Evolutionary conservation across 371 early-diverging fungal genomes (phyloP).

Genomic region (Batrachochytrium dendrobatidis): DNA sequence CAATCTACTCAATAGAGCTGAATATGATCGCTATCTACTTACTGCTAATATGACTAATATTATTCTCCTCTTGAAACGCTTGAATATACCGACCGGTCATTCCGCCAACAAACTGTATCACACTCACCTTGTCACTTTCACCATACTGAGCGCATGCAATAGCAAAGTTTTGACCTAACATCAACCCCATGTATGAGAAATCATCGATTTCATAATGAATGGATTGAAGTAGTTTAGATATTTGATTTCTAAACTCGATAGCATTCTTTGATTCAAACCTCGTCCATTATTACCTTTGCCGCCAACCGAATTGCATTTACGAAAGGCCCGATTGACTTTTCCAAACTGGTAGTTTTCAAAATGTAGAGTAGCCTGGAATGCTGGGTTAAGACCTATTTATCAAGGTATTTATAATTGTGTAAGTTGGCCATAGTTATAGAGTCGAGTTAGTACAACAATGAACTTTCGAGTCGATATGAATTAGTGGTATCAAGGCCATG

Average conservation of each 20-base stretch:
- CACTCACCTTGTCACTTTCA: constrained; percentile 11
- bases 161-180: constrained; percentile 42
- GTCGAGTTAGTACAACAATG: no score
- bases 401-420: no score
- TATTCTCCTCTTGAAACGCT: constrained; percentile 17
- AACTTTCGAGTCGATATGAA: no score
- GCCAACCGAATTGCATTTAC: constrained; percentile 34
- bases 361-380: constrained; percentile 35
- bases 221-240: no score
- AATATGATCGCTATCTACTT: neutral
- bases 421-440: no score
- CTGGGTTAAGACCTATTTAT: constrained; percentile 34
- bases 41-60: constrained; percentile 30
- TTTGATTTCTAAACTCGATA: no score
- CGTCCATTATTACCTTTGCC: constrained; percentile 40
- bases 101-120: constrained; percentile 35
- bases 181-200: no score
- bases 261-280: no score
- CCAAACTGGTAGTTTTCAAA: constrained; percentile 24
- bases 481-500: no score
- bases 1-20: no score
- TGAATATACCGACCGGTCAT: constrained; percentile 33
- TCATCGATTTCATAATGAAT: neutral
- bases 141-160: constrained; percentile 29
- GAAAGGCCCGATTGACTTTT: constrained; percentile 33